These are phyloP conservation scores for Lipomyces chichibuensis DNA, from an alignment of 805 yeast species.

Conservation along the genomic window DNA sequence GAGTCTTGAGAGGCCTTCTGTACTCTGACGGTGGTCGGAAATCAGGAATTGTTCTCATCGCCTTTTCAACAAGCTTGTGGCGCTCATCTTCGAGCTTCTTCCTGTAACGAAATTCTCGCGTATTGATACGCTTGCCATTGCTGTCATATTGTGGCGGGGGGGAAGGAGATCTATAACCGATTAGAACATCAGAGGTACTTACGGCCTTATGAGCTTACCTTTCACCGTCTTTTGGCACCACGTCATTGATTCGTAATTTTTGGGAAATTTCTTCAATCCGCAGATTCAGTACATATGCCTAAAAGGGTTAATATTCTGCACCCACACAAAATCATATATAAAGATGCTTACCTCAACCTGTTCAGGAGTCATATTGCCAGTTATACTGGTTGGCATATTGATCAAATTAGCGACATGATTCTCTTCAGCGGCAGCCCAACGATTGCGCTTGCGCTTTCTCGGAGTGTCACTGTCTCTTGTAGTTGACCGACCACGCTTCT, in stretches of 20 bases:
- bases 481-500: conserved; percentile 20
- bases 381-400: conserved; percentile 49
- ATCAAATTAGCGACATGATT: conserved; percentile 40
- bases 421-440: conserved; percentile 43
- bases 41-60: conserved; percentile 70
- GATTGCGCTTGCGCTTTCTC: conserved; percentile 33
- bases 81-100: conserved; percentile 76
- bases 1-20: conserved; percentile 66
- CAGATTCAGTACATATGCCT: conserved; percentile 61
- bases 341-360: conserved; percentile 57
- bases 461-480: conserved; percentile 9
- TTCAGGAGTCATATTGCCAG: conserved; percentile 65
- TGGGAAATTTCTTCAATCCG: conserved; percentile 81
- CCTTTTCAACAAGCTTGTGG: conserved; percentile 73
- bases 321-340: conserved; percentile 41
- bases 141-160: conserved; percentile 92
- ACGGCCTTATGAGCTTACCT: conserved; percentile 37
- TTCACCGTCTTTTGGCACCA: conserved; percentile 53
- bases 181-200: background rate
- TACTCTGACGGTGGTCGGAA: conserved; percentile 82
- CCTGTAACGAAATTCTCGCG: conserved; percentile 69
- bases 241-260: conserved; percentile 55
- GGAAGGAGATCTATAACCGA: conserved; percentile 60
- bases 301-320: background rate
- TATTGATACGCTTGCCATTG: conserved; percentile 80